Evolutionary conservation across 2,329 filamentous ascomycete genomes (phyloP), one percentile per base, ranked within the genome.

Genomic region (Penicillium sp.): DNA sequence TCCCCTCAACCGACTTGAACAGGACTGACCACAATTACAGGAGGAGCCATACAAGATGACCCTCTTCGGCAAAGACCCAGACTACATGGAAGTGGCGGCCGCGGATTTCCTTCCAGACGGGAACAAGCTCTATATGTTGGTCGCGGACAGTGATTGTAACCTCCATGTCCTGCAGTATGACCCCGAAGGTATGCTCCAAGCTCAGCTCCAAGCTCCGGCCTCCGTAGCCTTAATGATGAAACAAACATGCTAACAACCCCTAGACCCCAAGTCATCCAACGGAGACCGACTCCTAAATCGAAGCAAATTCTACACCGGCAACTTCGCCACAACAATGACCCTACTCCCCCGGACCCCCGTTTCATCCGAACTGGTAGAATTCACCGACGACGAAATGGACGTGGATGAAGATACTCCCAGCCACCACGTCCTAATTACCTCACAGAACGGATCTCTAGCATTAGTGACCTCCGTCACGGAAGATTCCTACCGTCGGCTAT

Each of bases 21-120:
- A 7, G 37, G 28, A 55, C 50, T 40, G 44, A 49, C 29, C n/a
- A 25, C 18, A 20, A 33, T 18, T 57, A 40, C 40, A 81, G 72
- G 92, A 98, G 72, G 93, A 97, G 64, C 93, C 93, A 0, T 98
- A 97, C 68, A 91, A 88, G 59, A 90, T 98, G 83, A 87, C 90
- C 54, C 79, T 96, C 3, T 90, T 97, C 58, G 90, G 91, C 37
- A 96, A 96, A 72, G 89, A 87, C 60, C 80, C 85, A 33, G 86
- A 87, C 18, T 82, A 81, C 38, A 76, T 96, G 60, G 88, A 93
- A 62, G 82, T 95, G 18, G 71, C 95, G 29, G 81, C 86, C 5
- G 89, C 88, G 1, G 92, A 97, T 51, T 92, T 98, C 63, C 73
- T 98, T 6, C 93, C 93, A 0, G 86, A 92, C 61, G 88, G 88